Conservation (phyloP, 1,284 basidiomycete genomes). For the Fomitopsis palustris region DNA sequence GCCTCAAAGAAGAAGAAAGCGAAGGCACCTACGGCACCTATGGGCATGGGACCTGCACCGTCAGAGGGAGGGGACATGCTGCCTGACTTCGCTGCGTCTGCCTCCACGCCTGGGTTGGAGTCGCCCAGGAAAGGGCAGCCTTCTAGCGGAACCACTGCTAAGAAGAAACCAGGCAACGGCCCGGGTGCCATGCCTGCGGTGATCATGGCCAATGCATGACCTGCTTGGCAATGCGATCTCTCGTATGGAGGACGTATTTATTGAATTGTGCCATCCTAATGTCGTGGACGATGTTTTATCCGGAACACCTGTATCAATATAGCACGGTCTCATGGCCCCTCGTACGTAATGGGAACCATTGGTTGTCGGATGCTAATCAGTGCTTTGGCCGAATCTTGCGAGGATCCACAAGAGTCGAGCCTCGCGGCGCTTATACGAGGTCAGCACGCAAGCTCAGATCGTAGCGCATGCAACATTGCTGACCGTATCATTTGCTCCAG, state of each 20-base stretch:
- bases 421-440: too few species aligned
- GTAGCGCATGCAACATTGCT: too few species aligned
- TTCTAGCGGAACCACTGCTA: constrained; percentile 24
- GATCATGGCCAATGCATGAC: constrained; percentile 50
- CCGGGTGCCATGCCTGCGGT: constrained; percentile 40
- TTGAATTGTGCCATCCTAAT: neutral
- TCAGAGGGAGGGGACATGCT: neutral
- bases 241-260: neutral
- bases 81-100: constrained; percentile 12
- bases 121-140: constrained; percentile 29
- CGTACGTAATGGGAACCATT: too few species aligned
- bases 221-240: neutral
- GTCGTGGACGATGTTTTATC: neutral
- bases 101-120: constrained; percentile 11
- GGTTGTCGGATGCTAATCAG: too few species aligned
- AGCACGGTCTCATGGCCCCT: neutral
- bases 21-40: constrained; percentile 16
- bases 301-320: neutral
- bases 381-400: too few species aligned
- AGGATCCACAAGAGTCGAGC: too few species aligned
- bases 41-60: neutral
- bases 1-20: constrained; percentile 38
- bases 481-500: too few species aligned
- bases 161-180: constrained; percentile 28
- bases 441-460: too few species aligned